A percentile compares a stretch with the other conserved stretches of the same genome.
Conservation (phyloP, 345 rosid species). For the Linum tenue region DNA sequence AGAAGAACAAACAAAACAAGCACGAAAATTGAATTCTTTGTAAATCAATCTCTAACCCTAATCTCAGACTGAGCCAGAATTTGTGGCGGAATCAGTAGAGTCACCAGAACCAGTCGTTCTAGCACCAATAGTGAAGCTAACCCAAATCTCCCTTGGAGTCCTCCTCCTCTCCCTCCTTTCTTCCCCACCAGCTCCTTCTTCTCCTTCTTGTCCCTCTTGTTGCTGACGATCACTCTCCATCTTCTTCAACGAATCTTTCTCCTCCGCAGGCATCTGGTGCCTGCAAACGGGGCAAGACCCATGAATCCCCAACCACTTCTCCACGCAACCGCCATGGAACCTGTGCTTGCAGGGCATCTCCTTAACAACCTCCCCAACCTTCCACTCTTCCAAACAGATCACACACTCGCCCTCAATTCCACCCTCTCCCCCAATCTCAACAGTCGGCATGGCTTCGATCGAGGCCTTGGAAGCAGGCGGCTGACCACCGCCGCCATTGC, state of each 20-base stretch:
- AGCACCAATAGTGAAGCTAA: constrained; percentile 36
- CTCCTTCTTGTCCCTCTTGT: constrained; percentile 16
- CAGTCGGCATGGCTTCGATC: constrained; percentile 46
- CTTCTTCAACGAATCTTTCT: constrained; percentile 24
- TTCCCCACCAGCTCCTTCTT: constrained; percentile 15
- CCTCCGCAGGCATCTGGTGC: constrained; percentile 67
- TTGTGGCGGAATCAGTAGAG: constrained; percentile 8
- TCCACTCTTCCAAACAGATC: constrained; percentile 60
- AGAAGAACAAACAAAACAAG: background rate
- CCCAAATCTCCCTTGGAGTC: constrained; percentile 43
- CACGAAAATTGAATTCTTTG: background rate
- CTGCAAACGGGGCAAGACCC: constrained; percentile 87
- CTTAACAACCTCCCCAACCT: constrained; percentile 32
- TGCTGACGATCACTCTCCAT: background rate
- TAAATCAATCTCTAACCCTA: background rate
- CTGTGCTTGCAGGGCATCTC: constrained; percentile 80
- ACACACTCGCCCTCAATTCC: constrained; percentile 43
- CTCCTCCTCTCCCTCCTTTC: constrained; percentile 17
- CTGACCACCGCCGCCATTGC: constrained; percentile 21
- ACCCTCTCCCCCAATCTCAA: constrained; percentile 31
- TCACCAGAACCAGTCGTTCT: constrained; percentile 20
- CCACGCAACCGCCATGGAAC: constrained; percentile 66
- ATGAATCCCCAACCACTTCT: constrained; percentile 65
- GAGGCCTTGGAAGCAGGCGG: constrained; percentile 79
- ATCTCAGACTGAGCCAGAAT: background rate